A percentile compares a stretch with the other conserved stretches of the same genome.
Evolutionary conservation across 2,329 filamentous ascomycete species (phyloP).

Genomic region (Botrytis paeoniae): DNA sequence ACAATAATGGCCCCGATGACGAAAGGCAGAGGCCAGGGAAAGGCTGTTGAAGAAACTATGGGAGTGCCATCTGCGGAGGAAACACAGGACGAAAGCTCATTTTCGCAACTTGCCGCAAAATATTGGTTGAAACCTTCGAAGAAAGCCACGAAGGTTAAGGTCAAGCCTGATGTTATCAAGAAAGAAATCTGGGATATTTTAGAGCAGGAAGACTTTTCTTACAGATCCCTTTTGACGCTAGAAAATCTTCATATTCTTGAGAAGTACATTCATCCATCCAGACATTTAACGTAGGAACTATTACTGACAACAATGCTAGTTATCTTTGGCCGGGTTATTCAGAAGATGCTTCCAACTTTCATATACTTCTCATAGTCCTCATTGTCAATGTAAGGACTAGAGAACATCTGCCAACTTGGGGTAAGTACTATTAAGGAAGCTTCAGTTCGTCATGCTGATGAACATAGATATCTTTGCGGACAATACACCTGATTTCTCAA

Average conservation of each 20-base stretch:
- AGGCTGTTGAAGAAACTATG: conserved; percentile 37
- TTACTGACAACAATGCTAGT: conserved; percentile 46
- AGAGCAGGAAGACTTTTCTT: conserved; percentile 75
- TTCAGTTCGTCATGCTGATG: conserved; percentile 21
- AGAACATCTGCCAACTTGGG: conserved; percentile 85
- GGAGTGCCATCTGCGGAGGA: conserved; percentile 64
- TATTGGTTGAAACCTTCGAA: conserved; percentile 74
- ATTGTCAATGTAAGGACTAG: conserved; percentile 85
- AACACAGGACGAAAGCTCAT: conserved; percentile 66
- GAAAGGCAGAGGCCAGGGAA: conserved; percentile 36
- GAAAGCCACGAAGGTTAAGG: conserved; percentile 62
- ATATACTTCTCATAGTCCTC: conserved; percentile 81
- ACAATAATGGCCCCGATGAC: conserved; percentile 35
- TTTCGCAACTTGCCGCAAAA: conserved; percentile 75
- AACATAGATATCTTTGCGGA: conserved; percentile 68
- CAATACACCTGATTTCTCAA: conserved; percentile 78
- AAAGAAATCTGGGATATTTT: conserved; percentile 84
- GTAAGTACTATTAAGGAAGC: conserved; percentile 44
- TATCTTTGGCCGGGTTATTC: conserved; percentile 94
- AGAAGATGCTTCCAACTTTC: conserved; percentile 85
- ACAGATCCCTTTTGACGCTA: conserved; percentile 74
- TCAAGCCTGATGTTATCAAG: conserved; percentile 79
- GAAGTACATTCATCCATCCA: conserved; percentile 50
- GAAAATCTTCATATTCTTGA: conserved; percentile 91
- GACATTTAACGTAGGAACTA: not conserved